Percentiles rank a stretch among this genome's conserved stretches.
Evolutionary conservation across 2,329 filamentous ascomycete genomes (phyloP).

Genomic region (Teratosphaeria nubilosa): DNA sequence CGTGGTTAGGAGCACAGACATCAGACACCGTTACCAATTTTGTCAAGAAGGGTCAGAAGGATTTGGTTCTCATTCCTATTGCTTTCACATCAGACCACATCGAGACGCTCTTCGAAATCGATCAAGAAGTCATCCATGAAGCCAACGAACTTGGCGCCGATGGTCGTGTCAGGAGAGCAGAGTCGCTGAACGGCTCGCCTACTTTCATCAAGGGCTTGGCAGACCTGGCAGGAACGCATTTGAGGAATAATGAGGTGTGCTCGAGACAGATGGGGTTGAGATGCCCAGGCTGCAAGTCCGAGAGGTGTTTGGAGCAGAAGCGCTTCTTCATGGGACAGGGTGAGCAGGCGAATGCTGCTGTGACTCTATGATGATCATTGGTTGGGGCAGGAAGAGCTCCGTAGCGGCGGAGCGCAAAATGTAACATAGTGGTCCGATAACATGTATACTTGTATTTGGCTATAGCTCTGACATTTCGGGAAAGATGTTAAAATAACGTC

Average conservation of each 20-base stretch:
- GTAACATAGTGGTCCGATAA: not conserved
- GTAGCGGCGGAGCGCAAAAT: not conserved
- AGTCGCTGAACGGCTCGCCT: slow-evolving; percentile 82
- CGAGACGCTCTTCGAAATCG: slow-evolving; percentile 89
- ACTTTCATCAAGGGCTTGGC: slow-evolving; percentile 87
- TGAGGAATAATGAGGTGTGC: slow-evolving; percentile 59
- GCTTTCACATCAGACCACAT: slow-evolving; percentile 99
- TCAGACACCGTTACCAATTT: slow-evolving; percentile 79
- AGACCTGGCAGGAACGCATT: slow-evolving; percentile 71
- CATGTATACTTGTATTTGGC: not conserved
- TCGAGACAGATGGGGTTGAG: slow-evolving; percentile 80
- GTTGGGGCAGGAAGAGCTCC: not conserved
- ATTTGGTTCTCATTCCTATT: slow-evolving; percentile 85
- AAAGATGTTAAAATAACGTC: not conserved
- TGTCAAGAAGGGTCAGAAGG: slow-evolving; percentile 80
- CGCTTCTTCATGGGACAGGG: slow-evolving; percentile 46
- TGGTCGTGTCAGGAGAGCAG: slow-evolving; percentile 64
- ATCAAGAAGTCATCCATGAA: slow-evolving; percentile 89
- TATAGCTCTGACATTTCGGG: not conserved
- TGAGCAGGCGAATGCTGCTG: slow-evolving; percentile 17
- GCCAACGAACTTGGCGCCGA: slow-evolving; percentile 61
- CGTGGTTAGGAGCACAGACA: slow-evolving; percentile 94
- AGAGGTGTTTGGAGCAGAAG: slow-evolving; percentile 70
- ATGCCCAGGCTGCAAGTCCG: slow-evolving; percentile 88
- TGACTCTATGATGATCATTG: slow-evolving; percentile 16